Base-by-base conservation (phyloP, 2,329 filamentous ascomycete species). In the Escovopsis sp. region DNA sequence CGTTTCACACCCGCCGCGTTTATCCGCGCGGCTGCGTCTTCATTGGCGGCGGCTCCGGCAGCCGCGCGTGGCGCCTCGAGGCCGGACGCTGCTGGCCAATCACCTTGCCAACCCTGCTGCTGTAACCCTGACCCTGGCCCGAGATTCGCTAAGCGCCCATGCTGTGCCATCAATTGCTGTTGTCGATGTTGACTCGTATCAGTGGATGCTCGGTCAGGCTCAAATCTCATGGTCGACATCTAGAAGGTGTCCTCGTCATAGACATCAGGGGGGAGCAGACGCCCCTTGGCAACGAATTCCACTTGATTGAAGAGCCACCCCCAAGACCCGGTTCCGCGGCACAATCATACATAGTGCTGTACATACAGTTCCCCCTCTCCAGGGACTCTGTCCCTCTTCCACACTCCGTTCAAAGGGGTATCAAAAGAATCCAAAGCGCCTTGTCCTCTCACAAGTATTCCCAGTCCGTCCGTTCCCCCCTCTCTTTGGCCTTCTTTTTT, bases 61-160 rank as follows among this genome's bases (percentile, higher is more conserved):
- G 33, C 33, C 34, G 26, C 36, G 10, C 35, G 43, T 39, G 12
- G 45, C 23, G 30, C 9, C 3, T 42, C 43, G 38, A 23, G 23
- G 23, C 23, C 40, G 43, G 42, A 45, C 44, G 43, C 43, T 50
- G 46, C 28, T 47, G 45, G 47, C 55, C 55, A 56, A 58, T 57
- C 54, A 45, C 44, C 38, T 39, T 12, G 12, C 36, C 44, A 41
- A 47, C 51, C 48, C 50, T 30, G 36, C 19, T 32, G 44, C 38
- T 45, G 41, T 43, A 40, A 41, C 44, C 34, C 28, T 34, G 33
- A 15, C 15, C 15, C 15, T 15, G 15, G 15, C 15, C 15, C 15
- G 15, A 15, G 15, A 15, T 15, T 15, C 15, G 15, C 15, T 15
- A 35, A 36, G 38, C 39, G 37, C 35, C 38, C 40, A 34, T 23